Percentiles rank a stretch among this genome's conserved stretches.
Evolutionary conservation across 1,284 basidiomycete genomes (phyloP).

Genomic region (Tremellales sp.): DNA sequence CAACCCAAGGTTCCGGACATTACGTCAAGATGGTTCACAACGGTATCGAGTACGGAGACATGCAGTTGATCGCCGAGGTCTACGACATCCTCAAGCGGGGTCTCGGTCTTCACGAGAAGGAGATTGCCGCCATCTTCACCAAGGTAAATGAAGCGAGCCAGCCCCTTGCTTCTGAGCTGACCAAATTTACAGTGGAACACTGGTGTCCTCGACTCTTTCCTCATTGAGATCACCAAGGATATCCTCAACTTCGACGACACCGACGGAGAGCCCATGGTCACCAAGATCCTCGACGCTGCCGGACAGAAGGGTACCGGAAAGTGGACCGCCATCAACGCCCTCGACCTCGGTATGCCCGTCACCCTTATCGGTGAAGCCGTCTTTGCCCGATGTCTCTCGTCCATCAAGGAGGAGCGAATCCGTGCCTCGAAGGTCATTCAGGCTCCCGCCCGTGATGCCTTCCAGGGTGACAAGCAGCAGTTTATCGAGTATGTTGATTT

Average conservation of each 20-base stretch:
- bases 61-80: slow-evolving; percentile 98
- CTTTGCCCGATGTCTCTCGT: slow-evolving; percentile 95
- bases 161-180: slow-evolving; percentile 1
- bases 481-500: slow-evolving; percentile 65
- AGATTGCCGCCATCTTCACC: slow-evolving; percentile 84
- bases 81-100: slow-evolving; percentile 98
- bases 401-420: slow-evolving; percentile 94
- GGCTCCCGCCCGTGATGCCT: slow-evolving; percentile 85
- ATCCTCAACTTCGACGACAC: slow-evolving; percentile 91
- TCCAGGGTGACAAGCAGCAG: slow-evolving; percentile 97
- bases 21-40: slow-evolving; percentile 63
- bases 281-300: slow-evolving; percentile 92
- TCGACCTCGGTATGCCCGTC: slow-evolving; percentile 91
- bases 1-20: slow-evolving; percentile 99
- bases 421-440: slow-evolving; percentile 87
- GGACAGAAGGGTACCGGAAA: slow-evolving; percentile 99
- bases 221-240: slow-evolving; percentile 96
- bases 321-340: slow-evolving; percentile 98
- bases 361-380: slow-evolving; percentile 99
- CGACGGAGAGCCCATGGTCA: slow-evolving; percentile 84
- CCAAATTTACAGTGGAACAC: slow-evolving; percentile 71
- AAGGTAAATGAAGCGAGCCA: slow-evolving; percentile 44
- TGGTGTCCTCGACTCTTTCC: slow-evolving; percentile 98
- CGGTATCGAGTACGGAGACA: slow-evolving; percentile 98
- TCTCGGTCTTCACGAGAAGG: slow-evolving; percentile 74